phyloP scores from a whole-genome alignment of 2,329 filamentous ascomycete genomes.

The Alternaria sp. region DNA sequence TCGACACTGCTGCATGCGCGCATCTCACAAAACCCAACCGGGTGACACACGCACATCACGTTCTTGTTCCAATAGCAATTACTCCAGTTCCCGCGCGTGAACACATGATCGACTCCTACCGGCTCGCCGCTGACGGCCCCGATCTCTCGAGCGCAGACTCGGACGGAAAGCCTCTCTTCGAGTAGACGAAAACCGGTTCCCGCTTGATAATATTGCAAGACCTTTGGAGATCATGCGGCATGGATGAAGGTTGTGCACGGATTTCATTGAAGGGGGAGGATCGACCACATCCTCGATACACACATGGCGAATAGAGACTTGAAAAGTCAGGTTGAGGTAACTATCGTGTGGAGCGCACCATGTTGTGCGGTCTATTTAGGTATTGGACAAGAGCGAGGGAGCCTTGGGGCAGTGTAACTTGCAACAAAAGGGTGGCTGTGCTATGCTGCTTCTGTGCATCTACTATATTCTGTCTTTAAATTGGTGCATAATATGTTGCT shows the following conservation, averaged over 20 bases:
- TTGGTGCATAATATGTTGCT: neutral
- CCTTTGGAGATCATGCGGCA: neutral
- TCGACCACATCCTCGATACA: neutral
- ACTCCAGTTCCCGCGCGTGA: neutral
- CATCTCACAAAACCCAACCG: neutral
- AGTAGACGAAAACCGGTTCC: neutral
- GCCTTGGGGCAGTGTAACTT: neutral
- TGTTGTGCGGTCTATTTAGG: conserved; percentile 9
- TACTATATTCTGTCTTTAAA: neutral
- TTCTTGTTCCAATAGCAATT: neutral
- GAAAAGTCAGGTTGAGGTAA: neutral
- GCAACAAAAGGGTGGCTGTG: neutral
- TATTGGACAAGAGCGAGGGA: conserved; percentile 7
- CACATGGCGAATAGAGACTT: neutral
- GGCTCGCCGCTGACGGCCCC: neutral
- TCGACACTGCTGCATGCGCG: neutral
- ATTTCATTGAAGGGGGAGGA: neutral
- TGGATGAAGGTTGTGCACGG: neutral
- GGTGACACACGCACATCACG: conserved; percentile 10
- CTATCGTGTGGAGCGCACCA: neutral
- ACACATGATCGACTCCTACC: conserved; percentile 1
- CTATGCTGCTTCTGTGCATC: neutral
- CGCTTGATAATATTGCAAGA: neutral
- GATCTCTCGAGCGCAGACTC: neutral
- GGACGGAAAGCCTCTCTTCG: neutral